Evolutionary conservation across 345 rosid genomes (phyloP), one percentile per base, ranked within the genome.

Genomic region (Acer negundo): DNA sequence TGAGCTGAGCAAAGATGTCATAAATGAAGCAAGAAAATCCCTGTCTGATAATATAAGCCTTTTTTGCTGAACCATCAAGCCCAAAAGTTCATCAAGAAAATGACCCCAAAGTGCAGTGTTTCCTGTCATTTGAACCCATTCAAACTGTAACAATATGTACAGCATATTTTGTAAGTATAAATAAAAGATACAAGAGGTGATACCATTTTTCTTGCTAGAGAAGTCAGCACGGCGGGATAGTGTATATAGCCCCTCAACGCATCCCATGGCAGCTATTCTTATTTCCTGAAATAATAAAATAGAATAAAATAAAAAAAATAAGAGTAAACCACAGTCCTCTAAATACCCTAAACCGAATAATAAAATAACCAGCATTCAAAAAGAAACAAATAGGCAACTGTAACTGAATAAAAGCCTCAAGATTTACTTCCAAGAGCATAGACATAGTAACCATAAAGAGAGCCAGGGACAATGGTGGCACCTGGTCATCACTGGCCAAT

Each of bases 191-290:
- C 59, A 64, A 16, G 22, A 12, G 23, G 49, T 17, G 40, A 78
- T 88, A 96, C 99, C 99, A 87, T 96, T 94, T 87, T 89, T 96
- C 87, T 92, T 92, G 89, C 93, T 86, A 79, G 92, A 88, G 40
- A 77, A 67, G 83, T 94, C 93, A 61, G 85, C 84, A 56, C 81
- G 90, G 65, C 85, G 77, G 72, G 90, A 85, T 69, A 93, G 74
- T 42, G 85, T 76, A 79, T 72, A 82, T 64, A 92, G 79, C 67
- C 83, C 89, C 83, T 94, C 98, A 72, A 92, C 74, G 85, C 98
- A 96, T 70, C 84, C 84, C 94, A 94, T 92, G 56, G 97, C 95
- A 80, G 97, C 90, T 72, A 74, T 58, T 78, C 89, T 91, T 40
- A 87, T 47, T 74, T 85, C 97, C 99, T 96, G 89, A 75, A 84